Conservation (phyloP, 441 rosid species). For the Erodium chrysanthum region DNA sequence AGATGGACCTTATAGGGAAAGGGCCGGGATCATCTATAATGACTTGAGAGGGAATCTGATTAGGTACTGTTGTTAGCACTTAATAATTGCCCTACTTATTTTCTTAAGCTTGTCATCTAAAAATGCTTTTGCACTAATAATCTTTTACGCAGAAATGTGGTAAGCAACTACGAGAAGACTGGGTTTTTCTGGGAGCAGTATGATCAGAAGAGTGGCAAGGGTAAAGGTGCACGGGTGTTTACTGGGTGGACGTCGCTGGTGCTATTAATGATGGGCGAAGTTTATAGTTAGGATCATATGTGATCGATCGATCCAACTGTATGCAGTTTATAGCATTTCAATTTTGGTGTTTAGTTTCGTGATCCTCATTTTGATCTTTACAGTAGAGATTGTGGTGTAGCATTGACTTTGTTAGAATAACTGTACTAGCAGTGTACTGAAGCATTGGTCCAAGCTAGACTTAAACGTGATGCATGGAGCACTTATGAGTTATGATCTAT, state of each 20-base stretch:
- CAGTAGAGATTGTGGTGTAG: too few species aligned
- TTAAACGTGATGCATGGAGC: too few species aligned
- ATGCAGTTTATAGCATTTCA: background rate
- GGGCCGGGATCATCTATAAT: constrained; percentile 46
- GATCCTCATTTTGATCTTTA: background rate
- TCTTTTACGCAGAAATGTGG: constrained; percentile 56
- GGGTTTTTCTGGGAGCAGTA: constrained; percentile 97
- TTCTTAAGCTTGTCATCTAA: background rate
- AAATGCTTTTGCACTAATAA: background rate
- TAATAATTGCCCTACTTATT: background rate
- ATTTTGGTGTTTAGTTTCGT: background rate
- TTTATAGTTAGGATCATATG: constrained; percentile 21
- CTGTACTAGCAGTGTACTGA: background rate
- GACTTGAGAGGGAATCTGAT: constrained; percentile 71
- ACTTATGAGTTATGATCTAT: too few species aligned
- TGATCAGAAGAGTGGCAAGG: constrained; percentile 71
- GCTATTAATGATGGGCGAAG: constrained; percentile 68
- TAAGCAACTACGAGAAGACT: constrained; percentile 57
- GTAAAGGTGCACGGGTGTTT: constrained; percentile 71
- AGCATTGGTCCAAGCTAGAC: too few species aligned
- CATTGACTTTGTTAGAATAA: background rate
- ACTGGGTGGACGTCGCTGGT: constrained; percentile 90
- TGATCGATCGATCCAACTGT: background rate
- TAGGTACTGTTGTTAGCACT: constrained; percentile 34
- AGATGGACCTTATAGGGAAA: constrained; percentile 69